Conservation (phyloP, 164 flowering plant genomes). For the Macadamia tetraphylla region DNA sequence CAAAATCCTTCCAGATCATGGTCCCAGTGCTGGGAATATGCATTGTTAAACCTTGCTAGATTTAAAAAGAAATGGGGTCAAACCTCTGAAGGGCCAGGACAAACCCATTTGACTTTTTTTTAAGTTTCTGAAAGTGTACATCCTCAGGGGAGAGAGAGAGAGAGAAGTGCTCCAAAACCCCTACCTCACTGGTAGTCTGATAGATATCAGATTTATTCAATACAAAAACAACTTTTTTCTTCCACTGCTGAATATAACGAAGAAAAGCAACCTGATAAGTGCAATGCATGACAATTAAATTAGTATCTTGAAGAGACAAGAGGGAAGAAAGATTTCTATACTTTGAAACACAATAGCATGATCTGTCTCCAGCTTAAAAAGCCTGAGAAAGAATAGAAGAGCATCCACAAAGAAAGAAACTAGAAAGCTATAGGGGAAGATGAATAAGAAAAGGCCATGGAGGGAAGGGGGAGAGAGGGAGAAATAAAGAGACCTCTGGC, state of each 20-base stretch:
- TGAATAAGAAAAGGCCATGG: too few relatives aligned
- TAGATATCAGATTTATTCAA: constrained; percentile 88
- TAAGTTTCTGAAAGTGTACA: too few relatives aligned
- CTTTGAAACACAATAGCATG: neutral
- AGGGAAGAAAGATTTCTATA: neutral
- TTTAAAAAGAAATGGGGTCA: too few relatives aligned
- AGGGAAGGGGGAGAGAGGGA: too few relatives aligned
- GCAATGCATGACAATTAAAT: constrained; percentile 1
- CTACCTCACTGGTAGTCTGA: constrained; percentile 47
- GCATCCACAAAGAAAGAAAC: too few relatives aligned
- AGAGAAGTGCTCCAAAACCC: too few relatives aligned
- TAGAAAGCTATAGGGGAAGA: too few relatives aligned
- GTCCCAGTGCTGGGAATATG: neutral
- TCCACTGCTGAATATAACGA: constrained; percentile 92
- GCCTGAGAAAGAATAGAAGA: too few relatives aligned
- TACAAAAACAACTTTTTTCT: constrained; percentile 84
- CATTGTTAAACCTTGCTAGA: constrained; percentile 25
- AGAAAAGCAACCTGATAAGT: constrained; percentile 75
- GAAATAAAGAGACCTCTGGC: too few relatives aligned
- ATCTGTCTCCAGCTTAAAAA: neutral
- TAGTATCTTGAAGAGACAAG: neutral
- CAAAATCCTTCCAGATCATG: neutral
- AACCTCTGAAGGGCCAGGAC: too few relatives aligned
- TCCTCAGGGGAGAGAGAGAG: too few relatives aligned
- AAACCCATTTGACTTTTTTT: too few relatives aligned